Conservation (phyloP, 768 basidiomycete species). For the Naganishia vishniacii region DNA sequence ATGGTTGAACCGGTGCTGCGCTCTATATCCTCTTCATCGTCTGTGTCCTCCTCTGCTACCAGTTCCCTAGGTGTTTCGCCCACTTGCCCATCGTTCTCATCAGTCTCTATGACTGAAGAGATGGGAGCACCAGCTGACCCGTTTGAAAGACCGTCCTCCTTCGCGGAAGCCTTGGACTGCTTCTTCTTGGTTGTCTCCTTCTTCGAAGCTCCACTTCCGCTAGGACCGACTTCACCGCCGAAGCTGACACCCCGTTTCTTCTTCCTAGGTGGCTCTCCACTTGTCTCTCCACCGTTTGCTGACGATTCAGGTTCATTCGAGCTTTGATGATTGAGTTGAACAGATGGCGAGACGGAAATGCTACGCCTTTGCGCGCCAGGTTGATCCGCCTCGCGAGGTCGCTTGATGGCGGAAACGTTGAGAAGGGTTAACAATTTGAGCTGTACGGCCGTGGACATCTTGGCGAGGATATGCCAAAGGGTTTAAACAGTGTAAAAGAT, state of each 20-base stretch:
- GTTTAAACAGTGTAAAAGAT: too few species aligned
- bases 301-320: neutral
- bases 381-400: conserved; percentile 38
- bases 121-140: too few species aligned
- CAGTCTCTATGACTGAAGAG: too few species aligned
- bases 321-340: conserved; percentile 9
- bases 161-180: conserved; percentile 5
- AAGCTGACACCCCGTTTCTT: conserved; percentile 43
- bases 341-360: conserved; percentile 3
- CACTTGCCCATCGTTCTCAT: too few species aligned
- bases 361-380: conserved; percentile 35
- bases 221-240: conserved; percentile 47
- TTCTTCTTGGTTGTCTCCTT: conserved; percentile 53
- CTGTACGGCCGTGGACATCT: conserved; percentile 34
- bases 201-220: conserved; percentile 37
- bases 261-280: conserved; percentile 31
- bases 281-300: conserved; percentile 2
- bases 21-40: conserved; percentile 21
- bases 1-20: conserved; percentile 24
- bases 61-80: conserved; percentile 1
- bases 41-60: conserved; percentile 30
- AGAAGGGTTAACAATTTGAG: conserved; percentile 72
- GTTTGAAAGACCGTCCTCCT: conserved; percentile 8
- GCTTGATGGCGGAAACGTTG: conserved; percentile 77
- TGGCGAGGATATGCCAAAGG: neutral